These are phyloP conservation scores for Zygosaccharomyces sapae DNA, from an alignment of 1,139 yeast species.

Conservation along the genomic window DNA sequence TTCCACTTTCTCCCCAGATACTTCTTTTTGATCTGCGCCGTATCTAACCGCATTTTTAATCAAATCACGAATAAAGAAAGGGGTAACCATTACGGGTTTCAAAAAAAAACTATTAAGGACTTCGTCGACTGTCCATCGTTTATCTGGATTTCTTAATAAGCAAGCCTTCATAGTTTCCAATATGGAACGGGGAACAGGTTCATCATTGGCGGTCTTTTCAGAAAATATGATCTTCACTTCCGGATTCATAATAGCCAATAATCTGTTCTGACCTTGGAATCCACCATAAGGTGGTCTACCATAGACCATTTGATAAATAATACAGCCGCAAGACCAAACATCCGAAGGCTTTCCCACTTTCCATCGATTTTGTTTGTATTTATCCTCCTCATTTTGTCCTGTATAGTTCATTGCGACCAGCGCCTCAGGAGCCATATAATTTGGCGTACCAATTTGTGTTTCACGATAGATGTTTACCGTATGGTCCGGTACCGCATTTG, in stretches of 20 bases:
- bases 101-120: slow-evolving; percentile 59
- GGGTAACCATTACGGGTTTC: slow-evolving; percentile 69
- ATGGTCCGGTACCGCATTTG: slow-evolving; percentile 89
- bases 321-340: slow-evolving; percentile 98
- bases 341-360: slow-evolving; percentile 94
- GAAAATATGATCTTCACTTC: slow-evolving; percentile 74
- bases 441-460: slow-evolving; percentile 91
- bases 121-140: slow-evolving; percentile 62
- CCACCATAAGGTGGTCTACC: slow-evolving; percentile 89
- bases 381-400: slow-evolving; percentile 24
- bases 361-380: slow-evolving; percentile 50
- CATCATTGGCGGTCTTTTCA: slow-evolving; percentile 56
- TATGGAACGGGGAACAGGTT: slow-evolving; percentile 61
- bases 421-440: slow-evolving; percentile 98
- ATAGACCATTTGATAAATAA: slow-evolving; percentile 90
- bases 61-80: slow-evolving; percentile 61
- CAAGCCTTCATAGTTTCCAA: slow-evolving; percentile 72
- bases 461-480: slow-evolving; percentile 88
- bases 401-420: slow-evolving; percentile 54
- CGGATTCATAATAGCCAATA: slow-evolving; percentile 84
- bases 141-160: slow-evolving; percentile 64
- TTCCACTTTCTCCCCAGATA: slow-evolving; percentile 42
- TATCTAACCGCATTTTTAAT: slow-evolving; percentile 72
- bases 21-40: slow-evolving; percentile 48
- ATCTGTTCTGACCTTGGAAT: slow-evolving; percentile 72